Base-by-base conservation (phyloP, 2,329 filamentous ascomycete genomes). In the Ophiocordyceps polyrhachis-furcata region DNA sequence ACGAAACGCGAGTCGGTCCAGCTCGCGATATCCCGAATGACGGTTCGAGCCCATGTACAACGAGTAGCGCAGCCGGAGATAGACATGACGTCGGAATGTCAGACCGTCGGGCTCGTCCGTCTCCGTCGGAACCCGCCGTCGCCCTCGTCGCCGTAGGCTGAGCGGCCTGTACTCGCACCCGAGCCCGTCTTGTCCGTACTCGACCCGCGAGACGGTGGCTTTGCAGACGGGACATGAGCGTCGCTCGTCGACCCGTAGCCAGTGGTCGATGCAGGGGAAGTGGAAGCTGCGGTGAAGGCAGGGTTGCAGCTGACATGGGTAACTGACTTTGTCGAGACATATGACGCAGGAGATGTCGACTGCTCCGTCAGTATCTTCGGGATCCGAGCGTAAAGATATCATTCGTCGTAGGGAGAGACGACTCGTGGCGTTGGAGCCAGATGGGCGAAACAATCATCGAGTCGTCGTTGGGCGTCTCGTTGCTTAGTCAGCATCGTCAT, bases 261-360 rank as follows among this genome's bases (percentile, higher is more conserved):
- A 95, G 61, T 73, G 87, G 20, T 80, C 63, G 6, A 94, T 72
- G 59, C 88, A 96, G 13, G 85, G 60, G 56, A 87, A 93, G 66
- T 95, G 87, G 58, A 93, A 94, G 52, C 79, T 76, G 46, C 68
- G 64, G 65, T 96, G 88, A 40, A 74, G 71, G 66, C 88, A 96
- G 8, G 88, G 87, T 19, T 72, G 65, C 8, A 83, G 75, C 43
- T 80, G 68, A 49, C 83, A 86, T 44, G 74, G 64, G 53, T 91
- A 83, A 11, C 76, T 75, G 55, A 94, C 69, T 44, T 65, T 56
- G 46, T 89, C 83, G 48, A 95, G 76, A 60, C 88, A 96, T 60
- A 96, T 91, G 50, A 93, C 85, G 60, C 88, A 76, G 7, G 7
- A 11, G n/a, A 12, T 19, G 17, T 38, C 35, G 32, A 14, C 15